Conservation (phyloP, 192 early-diverging fungal species). For the Gaertneriomyces sp. region DNA sequence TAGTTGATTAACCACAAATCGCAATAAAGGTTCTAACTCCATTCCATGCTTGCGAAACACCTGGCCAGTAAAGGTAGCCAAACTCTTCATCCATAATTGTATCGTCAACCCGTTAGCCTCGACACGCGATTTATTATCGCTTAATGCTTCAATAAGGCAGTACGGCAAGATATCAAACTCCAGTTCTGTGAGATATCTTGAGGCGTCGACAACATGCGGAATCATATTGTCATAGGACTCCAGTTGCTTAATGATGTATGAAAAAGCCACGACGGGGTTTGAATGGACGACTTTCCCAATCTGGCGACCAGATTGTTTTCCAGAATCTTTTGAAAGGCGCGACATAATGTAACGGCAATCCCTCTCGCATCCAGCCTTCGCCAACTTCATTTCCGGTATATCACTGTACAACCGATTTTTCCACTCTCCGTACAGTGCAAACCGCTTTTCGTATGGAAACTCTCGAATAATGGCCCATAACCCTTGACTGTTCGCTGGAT, state of each 20-base stretch:
- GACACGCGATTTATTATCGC: conserved; percentile 54
- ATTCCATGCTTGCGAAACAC: conserved; percentile 64
- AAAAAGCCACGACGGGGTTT: conserved; percentile 72
- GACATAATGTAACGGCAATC: conserved; percentile 60
- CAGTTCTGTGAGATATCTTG: conserved; percentile 67
- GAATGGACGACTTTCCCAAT: conserved; percentile 71
- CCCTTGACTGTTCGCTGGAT: conserved; percentile 61
- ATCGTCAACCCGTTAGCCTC: conserved; percentile 62
- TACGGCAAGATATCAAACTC: conserved; percentile 72
- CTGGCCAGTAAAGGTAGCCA: conserved; percentile 64
- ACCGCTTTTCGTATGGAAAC: conserved; percentile 60
- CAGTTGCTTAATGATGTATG: conserved; percentile 61
- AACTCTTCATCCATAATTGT: conserved; percentile 59
- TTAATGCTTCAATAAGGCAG: conserved; percentile 63
- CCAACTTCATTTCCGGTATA: conserved; percentile 52
- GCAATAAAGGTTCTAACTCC: conserved; percentile 61
- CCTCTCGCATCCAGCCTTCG: conserved; percentile 42
- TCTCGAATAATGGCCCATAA: conserved; percentile 65
- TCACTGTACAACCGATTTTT: conserved; percentile 52
- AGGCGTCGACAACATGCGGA: conserved; percentile 68
- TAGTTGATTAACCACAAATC: conserved; percentile 66
- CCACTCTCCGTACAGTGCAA: conserved; percentile 78
- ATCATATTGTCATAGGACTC: conserved; percentile 76
- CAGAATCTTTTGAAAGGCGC: conserved; percentile 69
- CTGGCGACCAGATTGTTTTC: conserved; percentile 67